A percentile compares a stretch with the other conserved stretches of the same genome.
Evolutionary conservation across 805 yeast species (phyloP).

Genomic region (Kuraishia hungarica): DNA sequence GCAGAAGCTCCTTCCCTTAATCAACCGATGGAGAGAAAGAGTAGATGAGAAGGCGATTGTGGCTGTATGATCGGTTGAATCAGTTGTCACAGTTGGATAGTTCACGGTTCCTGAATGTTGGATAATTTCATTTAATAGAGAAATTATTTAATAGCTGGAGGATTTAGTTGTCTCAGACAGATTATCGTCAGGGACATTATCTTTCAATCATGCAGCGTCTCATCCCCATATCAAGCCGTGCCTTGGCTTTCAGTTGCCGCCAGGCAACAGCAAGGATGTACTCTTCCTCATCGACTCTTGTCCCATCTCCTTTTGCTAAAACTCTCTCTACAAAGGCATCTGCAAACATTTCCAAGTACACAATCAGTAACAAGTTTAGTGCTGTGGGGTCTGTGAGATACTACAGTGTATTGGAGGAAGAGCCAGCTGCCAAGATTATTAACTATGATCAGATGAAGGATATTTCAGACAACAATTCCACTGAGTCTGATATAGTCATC

Average conservation of each 20-base stretch:
- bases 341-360: not conserved
- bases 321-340: not conserved
- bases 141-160: too few relatives aligned
- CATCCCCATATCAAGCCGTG: not conserved
- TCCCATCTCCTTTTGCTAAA: not conserved
- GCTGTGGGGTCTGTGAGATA: not conserved
- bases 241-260: not conserved
- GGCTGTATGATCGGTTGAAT: not conserved
- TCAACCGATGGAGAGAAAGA: not conserved
- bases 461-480: constrained; percentile 21
- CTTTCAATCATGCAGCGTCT: not conserved
- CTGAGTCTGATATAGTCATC: constrained; percentile 41
- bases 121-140: too few relatives aligned
- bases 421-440: constrained; percentile 20
- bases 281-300: not conserved
- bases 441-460: constrained; percentile 24
- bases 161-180: too few relatives aligned
- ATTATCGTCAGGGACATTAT: too few relatives aligned
- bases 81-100: not conserved
- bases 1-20: not conserved
- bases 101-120: too few relatives aligned
- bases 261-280: not conserved
- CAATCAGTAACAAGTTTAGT: not conserved
- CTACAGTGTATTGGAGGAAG: constrained; percentile 18
- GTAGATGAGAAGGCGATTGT: not conserved